Conservation (phyloP, 345 rosid genomes). For the Boechera stricta region DNA sequence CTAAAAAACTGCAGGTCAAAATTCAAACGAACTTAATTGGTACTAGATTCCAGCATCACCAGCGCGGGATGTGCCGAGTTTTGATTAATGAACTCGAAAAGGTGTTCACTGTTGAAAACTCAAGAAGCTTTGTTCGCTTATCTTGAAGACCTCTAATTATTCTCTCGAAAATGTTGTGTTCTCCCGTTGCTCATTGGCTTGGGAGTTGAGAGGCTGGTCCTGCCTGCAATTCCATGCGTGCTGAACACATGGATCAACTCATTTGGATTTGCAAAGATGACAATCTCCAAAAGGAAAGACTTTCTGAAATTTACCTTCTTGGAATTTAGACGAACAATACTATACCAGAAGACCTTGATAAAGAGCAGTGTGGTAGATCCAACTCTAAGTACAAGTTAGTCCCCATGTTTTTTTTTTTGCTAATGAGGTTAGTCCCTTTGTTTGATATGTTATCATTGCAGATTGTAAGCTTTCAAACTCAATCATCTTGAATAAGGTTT, state of each 20-base stretch:
- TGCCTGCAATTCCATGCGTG: constrained; percentile 75
- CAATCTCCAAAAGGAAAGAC: constrained; percentile 53
- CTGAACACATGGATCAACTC: constrained; percentile 72
- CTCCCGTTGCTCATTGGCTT: constrained; percentile 59
- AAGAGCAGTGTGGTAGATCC: constrained; percentile 32
- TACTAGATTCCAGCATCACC: constrained; percentile 59
- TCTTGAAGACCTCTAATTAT: not conserved
- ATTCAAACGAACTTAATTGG: constrained; percentile 64
- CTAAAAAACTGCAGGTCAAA: constrained; percentile 55
- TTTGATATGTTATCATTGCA: too few relatives aligned
- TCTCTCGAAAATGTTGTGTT: constrained; percentile 7
- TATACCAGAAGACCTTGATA: constrained; percentile 65
- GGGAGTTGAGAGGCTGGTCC: constrained; percentile 74
- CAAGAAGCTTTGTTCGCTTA: constrained; percentile 18
- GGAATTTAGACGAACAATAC: constrained; percentile 70
- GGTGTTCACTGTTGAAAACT: constrained; percentile 47
- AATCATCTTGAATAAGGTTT: too few relatives aligned
- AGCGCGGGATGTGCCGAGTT: constrained; percentile 64
- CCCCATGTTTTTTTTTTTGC: too few relatives aligned
- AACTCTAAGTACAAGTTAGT: constrained; percentile 45
- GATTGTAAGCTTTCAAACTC: too few relatives aligned
- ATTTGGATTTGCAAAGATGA: constrained; percentile 76
- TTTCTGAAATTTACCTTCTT: constrained; percentile 61
- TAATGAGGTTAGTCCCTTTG: too few relatives aligned
- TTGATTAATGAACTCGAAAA: constrained; percentile 62